Evolutionary conservation across 1,139 yeast genomes (phyloP).

Genomic region (Zhuliangozyma parablackwelliae): DNA sequence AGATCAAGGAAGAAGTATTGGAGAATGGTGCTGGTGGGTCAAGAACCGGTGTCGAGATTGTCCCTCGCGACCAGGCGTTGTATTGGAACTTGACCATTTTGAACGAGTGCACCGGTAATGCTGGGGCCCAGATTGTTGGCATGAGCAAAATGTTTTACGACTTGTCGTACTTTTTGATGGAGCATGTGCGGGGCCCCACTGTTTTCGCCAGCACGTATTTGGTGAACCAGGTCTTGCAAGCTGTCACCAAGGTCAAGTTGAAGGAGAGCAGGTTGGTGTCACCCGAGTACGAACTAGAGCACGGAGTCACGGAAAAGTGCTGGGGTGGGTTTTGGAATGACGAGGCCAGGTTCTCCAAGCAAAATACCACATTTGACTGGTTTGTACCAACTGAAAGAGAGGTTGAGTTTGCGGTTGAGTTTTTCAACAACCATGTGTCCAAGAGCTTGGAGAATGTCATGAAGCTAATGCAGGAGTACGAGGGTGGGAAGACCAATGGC

Average conservation of each 20-base stretch:
- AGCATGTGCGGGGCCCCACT: conserved; percentile 63
- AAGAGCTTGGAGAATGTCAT: conserved; percentile 42
- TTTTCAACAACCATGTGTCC: conserved; percentile 50
- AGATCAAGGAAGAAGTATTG: conserved; percentile 64
- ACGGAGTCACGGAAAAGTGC: conserved; percentile 45
- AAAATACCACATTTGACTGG: conserved; percentile 64
- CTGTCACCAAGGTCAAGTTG: conserved; percentile 58
- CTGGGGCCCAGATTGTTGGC: conserved; percentile 48
- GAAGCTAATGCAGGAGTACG: conserved; percentile 27
- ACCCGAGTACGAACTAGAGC: conserved; percentile 24
- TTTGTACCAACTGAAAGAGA: conserved; percentile 60
- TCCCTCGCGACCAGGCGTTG: conserved; percentile 74
- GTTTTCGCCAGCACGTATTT: conserved; percentile 45
- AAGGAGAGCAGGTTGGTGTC: conserved; percentile 53
- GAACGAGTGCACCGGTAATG: conserved; percentile 69
- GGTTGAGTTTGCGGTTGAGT: conserved; percentile 56
- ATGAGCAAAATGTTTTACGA: conserved; percentile 45
- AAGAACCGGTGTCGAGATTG: conserved; percentile 63
- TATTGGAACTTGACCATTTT: conserved; percentile 70
- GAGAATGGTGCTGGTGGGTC: conserved; percentile 82
- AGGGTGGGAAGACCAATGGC: conserved; percentile 14
- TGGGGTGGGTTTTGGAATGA: conserved; percentile 74
- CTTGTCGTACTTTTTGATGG: conserved; percentile 50
- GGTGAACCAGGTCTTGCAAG: conserved; percentile 62
- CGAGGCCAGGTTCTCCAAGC: conserved; percentile 32